Base-by-base conservation (phyloP, 129 eudicot genomes). In the Arctium lappa region DNA sequence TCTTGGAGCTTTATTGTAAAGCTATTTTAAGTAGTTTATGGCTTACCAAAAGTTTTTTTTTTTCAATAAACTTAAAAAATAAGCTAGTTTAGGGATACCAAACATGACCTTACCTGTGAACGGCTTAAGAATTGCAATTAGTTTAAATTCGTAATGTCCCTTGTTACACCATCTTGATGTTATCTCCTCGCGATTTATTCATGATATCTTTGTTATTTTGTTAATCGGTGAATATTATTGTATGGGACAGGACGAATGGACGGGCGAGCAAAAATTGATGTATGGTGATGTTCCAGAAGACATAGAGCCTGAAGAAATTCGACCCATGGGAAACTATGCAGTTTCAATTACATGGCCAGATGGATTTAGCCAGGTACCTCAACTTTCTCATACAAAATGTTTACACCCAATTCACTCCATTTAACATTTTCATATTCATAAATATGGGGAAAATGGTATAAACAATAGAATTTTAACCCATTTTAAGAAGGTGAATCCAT, bases 301-400 rank as follows among this genome's bases (percentile, higher is more conserved):
- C 76, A 91, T 96, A 77, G 98, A 96, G 83, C 99, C 99, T 18
- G 94, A 91, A 87, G 99, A 96, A 70, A 96, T 96, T 82, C 90
- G 91, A 53, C 98, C 99, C 0, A 93, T 96, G 99, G 99, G 99
- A 69, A 96, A 96, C 80, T 96, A 96, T 88, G 99, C 99, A 69
- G 99, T 93, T 22, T 90, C 97, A 50, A 96, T 96, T 79, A 89
- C 97, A 71, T 96, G 99, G 99, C 97, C 99, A 53, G 99, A 96
- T 82, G 99, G 99, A 66, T 96, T 96, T 87, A 91, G 84, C 85
- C 97, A 93, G 99, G 98, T 95, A 73, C 36, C 4, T 81, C 29
- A 36, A 63, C 40, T 62, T 29, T 32, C 27, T 22, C 27, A 22
- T 22, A 22, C 27, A 22, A 15, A 56, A 68, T 33, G 10, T 5